phyloP scores from a whole-genome alignment of 2,329 filamentous ascomycete species.

The Stemphylium vesicarium region DNA sequence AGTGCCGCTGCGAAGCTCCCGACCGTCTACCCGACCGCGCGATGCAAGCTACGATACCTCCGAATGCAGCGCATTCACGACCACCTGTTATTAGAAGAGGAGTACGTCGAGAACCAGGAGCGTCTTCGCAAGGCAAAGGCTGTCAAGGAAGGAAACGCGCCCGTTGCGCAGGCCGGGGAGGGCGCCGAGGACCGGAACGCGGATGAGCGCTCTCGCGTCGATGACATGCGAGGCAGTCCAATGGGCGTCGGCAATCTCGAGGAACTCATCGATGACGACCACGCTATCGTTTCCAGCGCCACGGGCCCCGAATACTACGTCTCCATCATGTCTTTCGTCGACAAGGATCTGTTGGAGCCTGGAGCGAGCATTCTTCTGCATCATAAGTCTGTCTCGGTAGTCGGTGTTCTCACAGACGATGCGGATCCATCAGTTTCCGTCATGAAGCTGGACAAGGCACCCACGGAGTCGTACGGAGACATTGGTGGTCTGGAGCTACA shows the following conservation, averaged over 20 bases:
- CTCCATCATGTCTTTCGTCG: constrained; percentile 99
- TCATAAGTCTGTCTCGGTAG: constrained; percentile 97
- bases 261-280: constrained; percentile 98
- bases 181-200: constrained; percentile 88
- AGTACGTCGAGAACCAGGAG: constrained; percentile 99
- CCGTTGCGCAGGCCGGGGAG: constrained; percentile 63
- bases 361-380: constrained; percentile 94
- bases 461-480: constrained; percentile 96
- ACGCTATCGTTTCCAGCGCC: constrained; percentile 96
- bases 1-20: constrained; percentile 96
- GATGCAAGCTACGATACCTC: constrained; percentile 95
- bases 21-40: constrained; percentile 89
- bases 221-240: constrained; percentile 97
- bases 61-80: constrained; percentile 99
- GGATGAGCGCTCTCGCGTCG: constrained; percentile 91
- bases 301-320: constrained; percentile 99
- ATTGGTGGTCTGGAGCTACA: constrained; percentile 95
- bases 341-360: constrained; percentile 96
- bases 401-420: constrained; percentile 95
- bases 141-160: constrained; percentile 59
- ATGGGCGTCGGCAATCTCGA: constrained; percentile 98
- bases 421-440: constrained; percentile 94
- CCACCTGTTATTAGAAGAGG: constrained; percentile 93
- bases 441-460: constrained; percentile 99
- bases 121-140: constrained; percentile 91